Conservation (phyloP, 306 rosid genomes). For the Vigna reflexopilosa region DNA sequence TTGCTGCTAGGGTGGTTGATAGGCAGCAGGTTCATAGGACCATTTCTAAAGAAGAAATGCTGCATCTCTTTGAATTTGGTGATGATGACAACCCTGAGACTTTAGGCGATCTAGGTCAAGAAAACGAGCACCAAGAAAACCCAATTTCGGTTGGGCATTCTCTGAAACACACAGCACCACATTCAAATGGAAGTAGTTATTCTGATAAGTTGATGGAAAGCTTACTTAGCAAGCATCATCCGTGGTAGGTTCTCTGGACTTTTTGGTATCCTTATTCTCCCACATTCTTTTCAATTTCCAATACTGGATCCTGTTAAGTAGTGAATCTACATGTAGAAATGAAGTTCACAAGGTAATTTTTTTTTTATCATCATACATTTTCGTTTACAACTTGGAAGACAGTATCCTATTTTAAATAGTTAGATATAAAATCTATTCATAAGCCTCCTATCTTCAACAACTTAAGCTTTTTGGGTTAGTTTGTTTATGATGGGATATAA, state of each 20-base stretch:
- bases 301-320: slow-evolving; percentile 7
- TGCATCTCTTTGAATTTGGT: slow-evolving; percentile 97
- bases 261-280: slow-evolving; percentile 21
- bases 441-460: not conserved
- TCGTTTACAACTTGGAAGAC: not conserved
- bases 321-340: slow-evolving; percentile 16
- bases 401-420: not conserved
- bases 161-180: slow-evolving; percentile 59
- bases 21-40: slow-evolving; percentile 95
- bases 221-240: slow-evolving; percentile 79
- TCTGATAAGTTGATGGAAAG: slow-evolving; percentile 95
- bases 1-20: slow-evolving; percentile 97
- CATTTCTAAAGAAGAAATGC: slow-evolving; percentile 95
- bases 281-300: slow-evolving; percentile 11
- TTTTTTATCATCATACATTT: not conserved
- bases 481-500: not conserved
- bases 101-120: slow-evolving; percentile 59
- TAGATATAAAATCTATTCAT: not conserved
- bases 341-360: not conserved
- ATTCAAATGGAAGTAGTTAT: slow-evolving; percentile 75
- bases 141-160: slow-evolving; percentile 51
- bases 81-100: slow-evolving; percentile 88
- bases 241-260: slow-evolving; percentile 60
- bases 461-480: not conserved
- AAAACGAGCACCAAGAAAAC: slow-evolving; percentile 53